These are phyloP conservation scores for Rhizopus arrhizus DNA, from an alignment of 371 early-diverging fungal species.

Conservation along the genomic window DNA sequence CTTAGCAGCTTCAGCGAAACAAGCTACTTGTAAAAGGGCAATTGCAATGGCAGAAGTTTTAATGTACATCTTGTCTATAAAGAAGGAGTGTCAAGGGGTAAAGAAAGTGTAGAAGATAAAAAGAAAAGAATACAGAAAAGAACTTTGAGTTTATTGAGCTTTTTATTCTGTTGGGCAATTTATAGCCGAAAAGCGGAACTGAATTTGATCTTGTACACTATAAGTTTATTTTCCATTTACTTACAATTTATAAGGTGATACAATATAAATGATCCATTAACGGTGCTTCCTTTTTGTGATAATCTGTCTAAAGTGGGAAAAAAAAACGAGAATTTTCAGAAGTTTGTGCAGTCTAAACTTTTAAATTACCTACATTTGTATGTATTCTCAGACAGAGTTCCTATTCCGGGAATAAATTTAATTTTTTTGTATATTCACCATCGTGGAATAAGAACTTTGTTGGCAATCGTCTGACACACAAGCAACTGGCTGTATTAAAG, in stretches of 20 bases:
- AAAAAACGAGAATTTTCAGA: slow-evolving; percentile 16
- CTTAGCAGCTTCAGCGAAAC: slow-evolving; percentile 24
- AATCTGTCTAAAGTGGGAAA: slow-evolving; percentile 24
- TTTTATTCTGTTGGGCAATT: too few species aligned
- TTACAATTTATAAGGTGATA: background rate
- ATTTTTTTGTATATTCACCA: background rate
- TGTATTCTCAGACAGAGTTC: background rate
- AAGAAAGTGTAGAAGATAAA: background rate
- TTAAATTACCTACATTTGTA: background rate
- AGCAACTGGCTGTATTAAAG: too few species aligned
- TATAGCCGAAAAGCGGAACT: background rate
- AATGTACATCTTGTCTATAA: slow-evolving; percentile 15
- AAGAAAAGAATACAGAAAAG: background rate
- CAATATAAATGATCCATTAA: background rate
- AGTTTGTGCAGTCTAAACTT: too few species aligned
- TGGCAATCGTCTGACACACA: too few species aligned
- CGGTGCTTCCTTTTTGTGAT: slow-evolving; percentile 21
- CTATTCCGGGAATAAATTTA: background rate
- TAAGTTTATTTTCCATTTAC: background rate
- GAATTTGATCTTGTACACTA: background rate
- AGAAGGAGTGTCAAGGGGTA: slow-evolving; percentile 10
- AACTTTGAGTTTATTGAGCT: background rate
- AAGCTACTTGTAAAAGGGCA: slow-evolving; percentile 24
- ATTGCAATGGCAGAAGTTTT: slow-evolving; percentile 25
- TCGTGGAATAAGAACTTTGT: background rate